These are phyloP conservation scores for Raddia guianensis DNA, from an alignment of 176 grass and related monocot genomes.

Conservation along the genomic window DNA sequence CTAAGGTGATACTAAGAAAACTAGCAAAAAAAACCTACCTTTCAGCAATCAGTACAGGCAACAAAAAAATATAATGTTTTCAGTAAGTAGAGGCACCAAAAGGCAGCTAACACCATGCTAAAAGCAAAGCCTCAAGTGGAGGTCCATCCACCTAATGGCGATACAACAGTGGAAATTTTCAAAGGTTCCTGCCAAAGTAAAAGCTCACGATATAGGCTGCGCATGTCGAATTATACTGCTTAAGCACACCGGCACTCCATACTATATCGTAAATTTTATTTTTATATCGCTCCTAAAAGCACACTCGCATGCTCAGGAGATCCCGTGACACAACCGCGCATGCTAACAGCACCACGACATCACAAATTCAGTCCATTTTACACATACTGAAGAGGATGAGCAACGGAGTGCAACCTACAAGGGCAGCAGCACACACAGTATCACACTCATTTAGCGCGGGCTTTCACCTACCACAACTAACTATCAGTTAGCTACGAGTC, in stretches of 20 bases:
- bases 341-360: not conserved
- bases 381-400: not conserved
- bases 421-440: not conserved
- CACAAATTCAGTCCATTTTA: not conserved
- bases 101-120: not conserved
- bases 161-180: not conserved
- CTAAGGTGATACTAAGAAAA: constrained; percentile 16
- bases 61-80: not conserved
- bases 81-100: not conserved
- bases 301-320: not conserved
- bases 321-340: not conserved
- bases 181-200: not conserved
- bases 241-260: not conserved
- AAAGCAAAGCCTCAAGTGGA: not conserved
- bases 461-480: not conserved
- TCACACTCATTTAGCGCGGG: not conserved
- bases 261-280: not conserved
- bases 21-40: not conserved
- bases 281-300: not conserved
- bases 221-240: not conserved
- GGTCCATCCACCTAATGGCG: not conserved
- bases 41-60: constrained; percentile 4
- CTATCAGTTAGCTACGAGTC: not conserved
- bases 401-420: not conserved
- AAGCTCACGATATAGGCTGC: not conserved